Conservation (phyloP, 768 basidiomycete genomes). For the Daedaleopsis sinensis region DNA sequence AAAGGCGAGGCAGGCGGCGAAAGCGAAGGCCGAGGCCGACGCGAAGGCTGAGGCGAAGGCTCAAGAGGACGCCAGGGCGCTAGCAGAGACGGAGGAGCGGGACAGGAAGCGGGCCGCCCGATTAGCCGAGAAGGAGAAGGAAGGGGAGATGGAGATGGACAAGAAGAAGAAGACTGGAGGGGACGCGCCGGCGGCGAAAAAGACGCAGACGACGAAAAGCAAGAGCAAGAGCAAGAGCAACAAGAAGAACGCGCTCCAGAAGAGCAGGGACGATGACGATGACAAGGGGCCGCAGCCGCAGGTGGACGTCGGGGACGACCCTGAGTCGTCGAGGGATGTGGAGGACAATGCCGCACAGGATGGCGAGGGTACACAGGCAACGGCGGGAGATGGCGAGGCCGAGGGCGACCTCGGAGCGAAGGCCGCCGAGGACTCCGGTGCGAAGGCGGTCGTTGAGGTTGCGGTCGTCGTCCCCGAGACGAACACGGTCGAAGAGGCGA, state of each 20-base stretch:
- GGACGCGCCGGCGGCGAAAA: neutral
- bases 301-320: too few relatives aligned
- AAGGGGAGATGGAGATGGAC: too few relatives aligned
- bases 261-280: neutral
- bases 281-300: too few relatives aligned
- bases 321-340: neutral
- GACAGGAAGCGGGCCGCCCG: too few relatives aligned
- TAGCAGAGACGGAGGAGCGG: too few relatives aligned
- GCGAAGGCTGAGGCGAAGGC: neutral
- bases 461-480: neutral
- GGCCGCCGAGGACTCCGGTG: neutral
- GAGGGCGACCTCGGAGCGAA: neutral
- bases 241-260: neutral
- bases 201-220: neutral
- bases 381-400: neutral
- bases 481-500: too few relatives aligned
- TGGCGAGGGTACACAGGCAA: neutral
- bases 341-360: neutral
- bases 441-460: neutral
- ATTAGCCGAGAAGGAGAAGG: too few relatives aligned
- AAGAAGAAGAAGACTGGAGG: neutral
- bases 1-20: neutral
- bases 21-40: neutral
- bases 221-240: neutral
- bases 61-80: too few relatives aligned